A percentile compares a stretch with the other conserved stretches of the same genome.
Conservation (phyloP, 73 alveolate genomes). For the Tetrahymena borealis region DNA sequence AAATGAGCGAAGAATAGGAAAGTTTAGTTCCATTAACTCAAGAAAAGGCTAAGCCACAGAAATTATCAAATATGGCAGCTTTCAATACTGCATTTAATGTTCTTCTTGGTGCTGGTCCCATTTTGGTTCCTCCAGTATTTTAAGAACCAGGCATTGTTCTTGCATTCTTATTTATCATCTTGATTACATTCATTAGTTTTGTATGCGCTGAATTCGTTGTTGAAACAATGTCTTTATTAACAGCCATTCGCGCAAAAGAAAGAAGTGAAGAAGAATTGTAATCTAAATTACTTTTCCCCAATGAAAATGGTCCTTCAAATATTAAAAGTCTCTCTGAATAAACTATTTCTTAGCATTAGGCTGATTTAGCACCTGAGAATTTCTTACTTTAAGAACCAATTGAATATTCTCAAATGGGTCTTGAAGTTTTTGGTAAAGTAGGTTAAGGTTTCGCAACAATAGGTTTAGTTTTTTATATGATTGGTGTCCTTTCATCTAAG, state of each 20-base stretch:
- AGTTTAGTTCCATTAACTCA: background rate
- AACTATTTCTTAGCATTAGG: background rate
- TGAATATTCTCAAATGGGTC: conserved; percentile 38
- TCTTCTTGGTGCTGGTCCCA: conserved; percentile 27
- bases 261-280: background rate
- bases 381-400: conserved; percentile 3
- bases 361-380: background rate
- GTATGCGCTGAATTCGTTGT: conserved; percentile 27
- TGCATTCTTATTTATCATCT: conserved; percentile 1
- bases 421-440: conserved; percentile 16
- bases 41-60: background rate
- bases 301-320: background rate
- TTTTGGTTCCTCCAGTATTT: conserved; percentile 12
- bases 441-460: conserved; percentile 2
- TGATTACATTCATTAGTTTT: conserved; percentile 16
- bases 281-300: background rate
- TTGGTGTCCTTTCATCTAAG: conserved; percentile 28
- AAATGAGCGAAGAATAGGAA: background rate
- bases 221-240: background rate
- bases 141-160: conserved; percentile 30
- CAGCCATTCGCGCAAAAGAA: background rate
- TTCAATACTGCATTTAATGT: conserved; percentile 36
- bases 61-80: background rate
- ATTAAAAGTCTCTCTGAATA: background rate
- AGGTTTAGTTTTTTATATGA: conserved; percentile 8